A percentile compares a stretch with the other conserved stretches of the same genome.
These are phyloP conservation scores for Solanum hybrid DNA, from an alignment of 305 asterid species.

Conservation along the genomic window DNA sequence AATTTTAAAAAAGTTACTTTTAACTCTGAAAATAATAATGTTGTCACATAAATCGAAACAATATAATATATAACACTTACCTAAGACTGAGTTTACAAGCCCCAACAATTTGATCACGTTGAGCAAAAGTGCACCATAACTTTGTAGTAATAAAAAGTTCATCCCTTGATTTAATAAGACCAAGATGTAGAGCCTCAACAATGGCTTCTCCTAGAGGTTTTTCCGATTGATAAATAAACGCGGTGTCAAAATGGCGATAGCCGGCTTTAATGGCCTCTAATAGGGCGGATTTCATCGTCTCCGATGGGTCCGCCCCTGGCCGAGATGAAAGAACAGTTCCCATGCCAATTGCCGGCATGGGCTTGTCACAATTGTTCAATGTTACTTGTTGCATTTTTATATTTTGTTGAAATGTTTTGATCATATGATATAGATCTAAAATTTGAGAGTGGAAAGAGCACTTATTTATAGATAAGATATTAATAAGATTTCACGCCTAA, in stretches of 20 bases:
- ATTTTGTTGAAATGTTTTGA: background rate
- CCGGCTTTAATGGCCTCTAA: conserved; percentile 44
- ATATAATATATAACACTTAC: conserved; percentile 10
- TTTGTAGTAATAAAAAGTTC: conserved; percentile 54
- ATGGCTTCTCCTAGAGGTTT: conserved; percentile 38
- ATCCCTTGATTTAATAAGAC: conserved; percentile 30
- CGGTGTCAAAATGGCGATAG: conserved; percentile 56
- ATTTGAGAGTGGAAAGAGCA: background rate
- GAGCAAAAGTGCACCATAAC: conserved; percentile 39
- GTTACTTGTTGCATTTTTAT: conserved; percentile 13
- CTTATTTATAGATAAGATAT: background rate
- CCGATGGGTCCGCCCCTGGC: background rate
- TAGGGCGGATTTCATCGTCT: conserved; percentile 22
- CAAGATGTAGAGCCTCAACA: conserved; percentile 30
- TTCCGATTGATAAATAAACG: conserved; percentile 42
- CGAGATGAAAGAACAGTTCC: conserved; percentile 32
- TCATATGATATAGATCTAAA: background rate
- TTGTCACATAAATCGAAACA: background rate
- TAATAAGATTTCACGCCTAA: background rate
- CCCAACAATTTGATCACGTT: conserved; percentile 30
- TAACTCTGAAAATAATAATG: background rate
- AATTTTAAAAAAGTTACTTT: background rate
- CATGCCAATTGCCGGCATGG: conserved; percentile 38
- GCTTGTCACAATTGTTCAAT: conserved; percentile 22
- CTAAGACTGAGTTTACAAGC: conserved; percentile 44